Percentiles rank a stretch among this genome's conserved stretches.
Evolutionary conservation across 495 filamentous ascomycete species (phyloP).

Genomic region (Neurospora sp.): DNA sequence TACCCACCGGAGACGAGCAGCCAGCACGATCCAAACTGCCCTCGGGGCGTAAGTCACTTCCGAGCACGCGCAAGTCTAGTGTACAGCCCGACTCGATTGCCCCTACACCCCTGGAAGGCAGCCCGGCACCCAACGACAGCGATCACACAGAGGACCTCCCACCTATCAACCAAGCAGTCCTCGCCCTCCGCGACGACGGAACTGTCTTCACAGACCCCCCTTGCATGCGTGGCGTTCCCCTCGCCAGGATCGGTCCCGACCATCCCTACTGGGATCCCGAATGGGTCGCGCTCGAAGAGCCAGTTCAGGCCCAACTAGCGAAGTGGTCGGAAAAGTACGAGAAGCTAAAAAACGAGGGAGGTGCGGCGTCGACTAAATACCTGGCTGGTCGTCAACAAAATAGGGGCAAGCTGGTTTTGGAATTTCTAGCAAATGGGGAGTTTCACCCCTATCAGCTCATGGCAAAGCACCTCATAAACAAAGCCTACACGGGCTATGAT

Average conservation of each 20-base stretch:
- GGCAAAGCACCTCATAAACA: conserved; percentile 29
- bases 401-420: conserved; percentile 30
- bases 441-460: conserved; percentile 41
- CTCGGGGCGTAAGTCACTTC: conserved; percentile 15
- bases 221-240: conserved; percentile 33
- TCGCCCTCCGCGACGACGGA: conserved; percentile 31
- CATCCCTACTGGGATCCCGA: conserved; percentile 38
- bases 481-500: conserved; percentile 35
- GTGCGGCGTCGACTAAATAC: conserved; percentile 28
- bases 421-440: conserved; percentile 31
- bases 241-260: conserved; percentile 29
- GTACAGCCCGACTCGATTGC: not conserved
- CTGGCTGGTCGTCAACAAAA: conserved; percentile 37
- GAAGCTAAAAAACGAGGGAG: conserved; percentile 5
- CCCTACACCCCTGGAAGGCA: conserved; percentile 7
- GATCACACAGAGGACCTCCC: conserved; percentile 3
- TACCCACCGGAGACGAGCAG: not conserved
- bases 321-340: conserved; percentile 31
- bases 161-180: conserved; percentile 28
- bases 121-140: conserved; percentile 9
- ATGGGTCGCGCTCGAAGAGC: conserved; percentile 27
- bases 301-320: conserved; percentile 20
- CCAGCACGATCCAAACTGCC: not conserved
- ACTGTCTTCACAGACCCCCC: conserved; percentile 27
- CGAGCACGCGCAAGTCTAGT: conserved; percentile 5